Percentiles rank a stretch among this genome's conserved stretches.
phyloP scores from a whole-genome alignment of 169 alveolate genomes.

The Toxoplasma gondii region DNA sequence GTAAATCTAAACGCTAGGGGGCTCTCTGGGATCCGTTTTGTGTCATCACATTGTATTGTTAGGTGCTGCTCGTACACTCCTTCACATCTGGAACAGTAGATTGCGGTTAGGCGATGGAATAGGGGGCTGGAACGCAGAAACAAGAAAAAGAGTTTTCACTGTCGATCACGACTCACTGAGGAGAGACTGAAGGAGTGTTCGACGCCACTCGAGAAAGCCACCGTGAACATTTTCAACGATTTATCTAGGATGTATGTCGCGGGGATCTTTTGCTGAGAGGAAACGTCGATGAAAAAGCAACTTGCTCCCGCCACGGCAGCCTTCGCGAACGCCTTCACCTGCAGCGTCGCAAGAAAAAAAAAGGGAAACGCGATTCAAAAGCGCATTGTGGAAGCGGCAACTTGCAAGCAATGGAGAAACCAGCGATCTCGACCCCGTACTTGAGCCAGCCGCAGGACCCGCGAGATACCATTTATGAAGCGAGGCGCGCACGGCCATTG shows the following conservation, averaged over 20 bases:
- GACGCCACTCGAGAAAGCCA: conserved; percentile 24
- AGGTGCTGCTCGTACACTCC: no score
- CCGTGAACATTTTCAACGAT: conserved; percentile 18
- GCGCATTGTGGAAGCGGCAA: no score
- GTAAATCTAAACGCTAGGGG: no score
- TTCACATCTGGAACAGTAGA: no score
- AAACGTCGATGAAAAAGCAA: conserved; percentile 47
- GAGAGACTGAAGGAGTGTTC: conserved; percentile 52
- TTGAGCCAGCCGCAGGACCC: no score
- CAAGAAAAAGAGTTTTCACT: no score
- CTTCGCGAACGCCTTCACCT: conserved; percentile 63
- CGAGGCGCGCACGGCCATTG: no score
- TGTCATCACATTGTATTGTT: no score
- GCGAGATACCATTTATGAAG: no score
- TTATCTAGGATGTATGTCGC: conserved; percentile 38
- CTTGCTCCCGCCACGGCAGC: conserved; percentile 52
- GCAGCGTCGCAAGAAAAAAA: background rate
- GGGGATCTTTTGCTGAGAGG: conserved; percentile 33
- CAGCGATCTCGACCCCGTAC: background rate
- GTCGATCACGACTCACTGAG: background rate
- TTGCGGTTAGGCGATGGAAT: no score
- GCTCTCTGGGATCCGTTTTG: no score
- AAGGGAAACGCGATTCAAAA: background rate
- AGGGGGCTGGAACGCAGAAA: no score
- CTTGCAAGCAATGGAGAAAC: background rate